A percentile compares a stretch with the other conserved stretches of the same genome.
Conservation (phyloP, 148 eudicot genomes). For the Tetragonia tetragonoides region DNA sequence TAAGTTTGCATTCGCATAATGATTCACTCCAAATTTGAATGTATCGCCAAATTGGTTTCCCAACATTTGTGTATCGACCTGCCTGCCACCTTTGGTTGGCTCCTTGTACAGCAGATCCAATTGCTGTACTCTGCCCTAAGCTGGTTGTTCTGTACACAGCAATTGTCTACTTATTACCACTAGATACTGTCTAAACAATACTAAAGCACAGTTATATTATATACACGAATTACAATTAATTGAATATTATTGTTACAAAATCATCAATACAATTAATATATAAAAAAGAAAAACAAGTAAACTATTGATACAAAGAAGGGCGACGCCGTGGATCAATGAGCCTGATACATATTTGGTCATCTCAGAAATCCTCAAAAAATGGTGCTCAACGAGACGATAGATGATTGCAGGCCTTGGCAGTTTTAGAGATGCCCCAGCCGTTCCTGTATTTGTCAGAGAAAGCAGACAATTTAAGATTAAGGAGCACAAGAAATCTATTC, state of each 20-base stretch:
- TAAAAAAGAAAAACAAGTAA: not conserved
- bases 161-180: too few relatives aligned
- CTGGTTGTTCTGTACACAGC: too few relatives aligned
- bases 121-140: too few relatives aligned
- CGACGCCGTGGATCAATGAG: not conserved
- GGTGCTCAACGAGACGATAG: not conserved
- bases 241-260: not conserved
- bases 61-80: too few relatives aligned
- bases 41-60: too few relatives aligned
- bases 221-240: not conserved
- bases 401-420: constrained; percentile 19
- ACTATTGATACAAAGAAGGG: not conserved
- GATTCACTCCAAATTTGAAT: too few relatives aligned
- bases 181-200: too few relatives aligned
- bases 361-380: not conserved
- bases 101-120: too few relatives aligned
- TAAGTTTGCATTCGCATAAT: too few relatives aligned
- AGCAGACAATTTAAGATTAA: not conserved
- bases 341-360: not conserved
- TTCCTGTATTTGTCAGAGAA: constrained; percentile 37
- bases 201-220: not conserved
- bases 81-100: too few relatives aligned
- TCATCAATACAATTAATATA: not conserved
- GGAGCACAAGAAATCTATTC: not conserved
- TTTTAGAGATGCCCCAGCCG: constrained; percentile 44